These are phyloP conservation scores for Tolypocladium pustulatum DNA, from an alignment of 2,329 filamentous ascomycete species.

Conservation along the genomic window DNA sequence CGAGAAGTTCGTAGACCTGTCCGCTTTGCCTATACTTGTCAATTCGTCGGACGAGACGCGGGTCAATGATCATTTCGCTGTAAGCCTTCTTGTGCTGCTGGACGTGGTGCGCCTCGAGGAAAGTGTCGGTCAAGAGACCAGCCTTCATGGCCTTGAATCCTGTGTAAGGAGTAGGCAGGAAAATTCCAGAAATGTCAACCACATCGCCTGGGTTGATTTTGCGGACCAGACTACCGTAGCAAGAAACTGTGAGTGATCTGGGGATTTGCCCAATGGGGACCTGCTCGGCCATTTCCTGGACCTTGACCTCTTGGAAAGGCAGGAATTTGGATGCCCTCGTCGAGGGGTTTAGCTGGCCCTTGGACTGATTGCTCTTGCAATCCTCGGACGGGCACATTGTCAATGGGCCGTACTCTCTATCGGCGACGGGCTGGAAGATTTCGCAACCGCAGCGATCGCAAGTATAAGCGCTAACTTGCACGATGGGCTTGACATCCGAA, in stretches of 20 bases:
- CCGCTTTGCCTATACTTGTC: constrained; percentile 76
- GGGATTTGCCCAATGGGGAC: constrained; percentile 97
- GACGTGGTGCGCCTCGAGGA: constrained; percentile 87
- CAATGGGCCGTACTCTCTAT: constrained; percentile 83
- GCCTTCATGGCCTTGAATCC: constrained; percentile 96
- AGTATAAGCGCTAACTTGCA: constrained; percentile 96
- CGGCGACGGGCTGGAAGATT: constrained; percentile 90
- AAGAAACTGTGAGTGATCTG: constrained; percentile 78
- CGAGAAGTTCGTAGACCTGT: constrained; percentile 90
- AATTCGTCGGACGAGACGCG: constrained; percentile 70
- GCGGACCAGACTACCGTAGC: constrained; percentile 75
- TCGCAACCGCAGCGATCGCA: constrained; percentile 95
- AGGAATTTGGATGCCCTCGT: constrained; percentile 95
- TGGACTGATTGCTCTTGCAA: constrained; percentile 81
- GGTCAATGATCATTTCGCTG: constrained; percentile 79
- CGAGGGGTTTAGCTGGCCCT: constrained; percentile 86
- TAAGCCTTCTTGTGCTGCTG: constrained; percentile 98
- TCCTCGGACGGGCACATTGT: constrained; percentile 81
- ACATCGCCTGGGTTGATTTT: constrained; percentile 90
- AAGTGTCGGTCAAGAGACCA: constrained; percentile 93
- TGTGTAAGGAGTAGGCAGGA: constrained; percentile 96
- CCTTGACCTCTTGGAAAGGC: constrained; percentile 96
- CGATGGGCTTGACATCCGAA: constrained; percentile 92
- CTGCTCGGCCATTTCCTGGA: constrained; percentile 98
- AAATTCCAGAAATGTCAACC: constrained; percentile 88